Base-by-base conservation (phyloP, 495 filamentous ascomycete species). In the Apodospora peruviana region DNA sequence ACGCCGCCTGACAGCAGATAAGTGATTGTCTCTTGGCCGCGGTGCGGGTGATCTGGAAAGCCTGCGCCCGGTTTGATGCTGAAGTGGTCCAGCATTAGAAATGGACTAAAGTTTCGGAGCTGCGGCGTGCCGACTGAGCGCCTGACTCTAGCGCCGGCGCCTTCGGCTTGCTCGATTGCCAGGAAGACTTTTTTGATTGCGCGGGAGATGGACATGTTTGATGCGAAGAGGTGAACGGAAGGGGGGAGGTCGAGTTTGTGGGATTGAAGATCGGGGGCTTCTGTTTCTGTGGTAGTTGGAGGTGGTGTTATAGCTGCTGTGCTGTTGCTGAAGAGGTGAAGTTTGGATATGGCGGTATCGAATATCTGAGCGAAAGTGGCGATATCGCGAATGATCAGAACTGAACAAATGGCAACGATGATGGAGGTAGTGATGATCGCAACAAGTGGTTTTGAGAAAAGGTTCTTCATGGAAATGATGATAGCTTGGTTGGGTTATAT, bases 31-130 rank as follows among this genome's bases (percentile, higher is more conserved):
- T 95, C 86, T 44, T 73, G 67, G 27, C 69, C 69, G n/a, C 69
- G 54, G 57, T 72, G 67, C 14, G 72, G 71, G 55, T 70, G 61
- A 48, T 64, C 57, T 8, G 57, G 59, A 20, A 65, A 62, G 1
- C 91, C 91, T 18, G 91, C 86, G 40, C 86, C 87, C 16, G 83
- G 83, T 23, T 79, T 77, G 57, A 90, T 81, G 37, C 75, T 80
- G 75, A 96, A 96, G 70, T 96, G 89, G 66, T 98, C 91, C 20
- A 96, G 87, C 91, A 98, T 96, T 12, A 98, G 78, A 74, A 98
- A 98, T 10, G 91, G 91, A 17, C 81, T 85, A 73, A 98, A 86
- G 70, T 95, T 88, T 60, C 85, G 80, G 3, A 96, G 77, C 51
- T 86, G 79, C 5, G 86, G 75, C 2, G 87, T 94, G 43, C 91